Base-by-base conservation (phyloP, 2,329 filamentous ascomycete genomes). In the Tolypocladium endophyticum region DNA sequence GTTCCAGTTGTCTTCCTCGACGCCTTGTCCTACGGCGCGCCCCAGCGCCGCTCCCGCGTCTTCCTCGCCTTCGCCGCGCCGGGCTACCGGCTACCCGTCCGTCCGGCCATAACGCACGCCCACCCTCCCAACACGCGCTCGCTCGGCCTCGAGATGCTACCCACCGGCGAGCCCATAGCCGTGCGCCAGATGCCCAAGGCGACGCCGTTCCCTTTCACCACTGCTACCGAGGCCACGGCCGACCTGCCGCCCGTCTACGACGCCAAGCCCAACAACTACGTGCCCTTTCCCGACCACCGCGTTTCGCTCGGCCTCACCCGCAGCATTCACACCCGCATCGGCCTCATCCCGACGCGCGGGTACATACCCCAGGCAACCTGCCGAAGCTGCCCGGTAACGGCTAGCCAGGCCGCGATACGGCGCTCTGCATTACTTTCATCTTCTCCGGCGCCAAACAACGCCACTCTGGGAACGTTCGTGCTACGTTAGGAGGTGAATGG, bases 51-150 rank as follows among this genome's bases (percentile, higher is more conserved):
- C 5, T 81, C 79, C 3, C 79, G 90, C 8, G 76, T 93, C 0
- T 91, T 95, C 61, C 77, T 94, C 1, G 76, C 81, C 2, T 87
- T 92, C 62, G 83, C 88, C 0, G 88, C 88, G 0, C 87, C 89
- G 0, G 87, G 85, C 0, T 72, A 83, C 3, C 71, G 69, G 1
- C 80, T 88, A 0, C 82, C 88, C 0, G 68, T 73, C 0, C 74
- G 77, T 2, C 88, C 88, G 0, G 63, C 71, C 0, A 76, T 82
- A 0, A 89, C 88, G 0, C 88, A 93, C 67, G 81, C 81, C 0
- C 84, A 88, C 60, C 83, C 83, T 0, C 63, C 71, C 0, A 54
- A 58, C 0, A 72, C 68, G 0, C 64, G 52, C 1, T 60, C 63
- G 0, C 64, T 68, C 0, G 73, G 72, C 1, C 71, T 92, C 0